These are phyloP conservation scores for Capsicum baccatum DNA, from an alignment of 257 asterid genomes.

Conservation along the genomic window DNA sequence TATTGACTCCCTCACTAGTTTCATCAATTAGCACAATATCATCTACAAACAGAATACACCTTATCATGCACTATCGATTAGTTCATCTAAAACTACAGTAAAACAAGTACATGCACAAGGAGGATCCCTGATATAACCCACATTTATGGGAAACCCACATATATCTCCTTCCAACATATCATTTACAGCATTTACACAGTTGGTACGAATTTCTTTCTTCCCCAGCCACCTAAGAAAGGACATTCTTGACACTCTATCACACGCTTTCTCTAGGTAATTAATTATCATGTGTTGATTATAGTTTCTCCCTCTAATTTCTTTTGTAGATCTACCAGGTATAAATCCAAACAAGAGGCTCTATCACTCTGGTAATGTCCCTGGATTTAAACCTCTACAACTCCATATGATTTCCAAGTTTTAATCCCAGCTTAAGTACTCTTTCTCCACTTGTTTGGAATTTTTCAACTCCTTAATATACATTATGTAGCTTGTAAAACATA, in stretches of 20 bases:
- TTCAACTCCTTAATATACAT: no score
- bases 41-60: not conserved
- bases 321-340: not conserved
- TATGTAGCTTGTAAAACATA: not conserved
- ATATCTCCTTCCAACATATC: not conserved
- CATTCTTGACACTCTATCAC: not conserved
- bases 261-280: not conserved
- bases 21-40: not conserved
- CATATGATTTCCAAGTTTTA: no score
- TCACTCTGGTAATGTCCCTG: not conserved
- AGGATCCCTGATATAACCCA: not conserved
- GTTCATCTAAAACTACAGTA: not conserved
- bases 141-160: not conserved
- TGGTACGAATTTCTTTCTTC: not conserved
- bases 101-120: not conserved
- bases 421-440: no score
- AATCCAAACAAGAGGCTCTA: not conserved
- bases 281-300: not conserved
- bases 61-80: not conserved
- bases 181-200: not conserved
- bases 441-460: no score
- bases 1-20: not conserved
- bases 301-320: not conserved
- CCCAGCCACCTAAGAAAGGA: not conserved
- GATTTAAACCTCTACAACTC: not conserved